phyloP scores from a whole-genome alignment of 768 basidiomycete genomes.

The Mycena haematopus region DNA sequence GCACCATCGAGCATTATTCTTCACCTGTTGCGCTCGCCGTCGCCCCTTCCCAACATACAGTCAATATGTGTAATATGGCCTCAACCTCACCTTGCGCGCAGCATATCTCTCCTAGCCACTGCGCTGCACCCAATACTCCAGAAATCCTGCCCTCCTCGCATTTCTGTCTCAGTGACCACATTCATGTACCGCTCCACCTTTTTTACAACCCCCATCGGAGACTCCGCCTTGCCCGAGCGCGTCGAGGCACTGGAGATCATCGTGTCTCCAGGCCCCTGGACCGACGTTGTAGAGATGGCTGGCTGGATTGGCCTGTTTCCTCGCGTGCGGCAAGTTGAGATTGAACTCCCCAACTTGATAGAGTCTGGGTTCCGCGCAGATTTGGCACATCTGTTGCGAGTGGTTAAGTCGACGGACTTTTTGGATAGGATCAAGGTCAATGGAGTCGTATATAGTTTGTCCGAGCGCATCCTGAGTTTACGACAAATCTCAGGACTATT shows the following conservation, averaged over 20 bases:
- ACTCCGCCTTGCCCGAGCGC: neutral
- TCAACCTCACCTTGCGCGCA: too few relatives aligned
- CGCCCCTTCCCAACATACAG: neutral
- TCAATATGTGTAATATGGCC: neutral
- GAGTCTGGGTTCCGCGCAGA: neutral
- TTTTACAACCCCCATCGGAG: too few relatives aligned
- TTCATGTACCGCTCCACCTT: too few relatives aligned
- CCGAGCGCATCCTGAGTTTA: too few relatives aligned
- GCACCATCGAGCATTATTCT: neutral
- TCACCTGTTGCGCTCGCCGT: neutral
- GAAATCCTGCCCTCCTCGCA: neutral
- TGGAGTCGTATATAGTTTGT: neutral
- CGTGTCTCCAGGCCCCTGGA: neutral
- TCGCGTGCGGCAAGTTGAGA: neutral
- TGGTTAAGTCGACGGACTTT: neutral
- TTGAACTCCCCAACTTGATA: neutral
- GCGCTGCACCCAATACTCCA: neutral
- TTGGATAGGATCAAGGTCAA: neutral
- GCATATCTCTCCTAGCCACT: neutral
- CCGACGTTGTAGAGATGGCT: neutral
- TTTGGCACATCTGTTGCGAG: neutral
- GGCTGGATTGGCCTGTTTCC: neutral
- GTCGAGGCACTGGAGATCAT: neutral
- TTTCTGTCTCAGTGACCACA: neutral
- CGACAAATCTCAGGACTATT: too few relatives aligned